A percentile compares a stretch with the other conserved stretches of the same genome.
Conservation (phyloP, 176 grass and related monocot genomes). For the Hordeum vulgare region DNA sequence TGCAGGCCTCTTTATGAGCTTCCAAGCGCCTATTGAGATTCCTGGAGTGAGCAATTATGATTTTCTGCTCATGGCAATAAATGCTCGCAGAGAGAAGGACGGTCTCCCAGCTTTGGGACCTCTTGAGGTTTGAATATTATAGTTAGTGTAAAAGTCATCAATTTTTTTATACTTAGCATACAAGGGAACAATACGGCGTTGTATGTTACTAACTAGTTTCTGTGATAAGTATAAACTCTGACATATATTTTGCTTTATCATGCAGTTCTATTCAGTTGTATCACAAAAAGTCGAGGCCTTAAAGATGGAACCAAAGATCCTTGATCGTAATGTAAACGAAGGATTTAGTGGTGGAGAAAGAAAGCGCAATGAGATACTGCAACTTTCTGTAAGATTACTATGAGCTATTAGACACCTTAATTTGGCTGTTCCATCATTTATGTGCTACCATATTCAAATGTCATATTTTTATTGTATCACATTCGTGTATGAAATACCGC, state of each 20-base stretch:
- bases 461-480: background rate
- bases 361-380: conserved; percentile 96
- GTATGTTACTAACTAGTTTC: background rate
- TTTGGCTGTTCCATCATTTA: background rate
- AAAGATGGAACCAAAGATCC: conserved; percentile 78
- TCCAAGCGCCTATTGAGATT: conserved; percentile 89
- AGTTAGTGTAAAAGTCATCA: background rate
- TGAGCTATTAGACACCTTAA: background rate
- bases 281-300: conserved; percentile 54
- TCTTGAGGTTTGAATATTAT: conserved; percentile 58
- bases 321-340: conserved; percentile 96
- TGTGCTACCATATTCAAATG: background rate
- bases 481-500: background rate
- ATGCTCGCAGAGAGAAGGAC: conserved; percentile 70
- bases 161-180: background rate
- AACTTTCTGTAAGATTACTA: conserved; percentile 71
- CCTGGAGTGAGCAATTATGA: conserved; percentile 93
- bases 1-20: conserved; percentile 90
- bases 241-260: conserved; percentile 24
- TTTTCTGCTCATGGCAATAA: conserved; percentile 91
- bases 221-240: conserved; percentile 10
- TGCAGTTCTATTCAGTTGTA: conserved; percentile 71
- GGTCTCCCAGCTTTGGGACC: conserved; percentile 56
- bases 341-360: conserved; percentile 96
- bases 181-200: background rate